Evolutionary conservation across 225 moss, liverwort and hornwort genomes (phyloP).

Genomic region (Bryum argenteum): DNA sequence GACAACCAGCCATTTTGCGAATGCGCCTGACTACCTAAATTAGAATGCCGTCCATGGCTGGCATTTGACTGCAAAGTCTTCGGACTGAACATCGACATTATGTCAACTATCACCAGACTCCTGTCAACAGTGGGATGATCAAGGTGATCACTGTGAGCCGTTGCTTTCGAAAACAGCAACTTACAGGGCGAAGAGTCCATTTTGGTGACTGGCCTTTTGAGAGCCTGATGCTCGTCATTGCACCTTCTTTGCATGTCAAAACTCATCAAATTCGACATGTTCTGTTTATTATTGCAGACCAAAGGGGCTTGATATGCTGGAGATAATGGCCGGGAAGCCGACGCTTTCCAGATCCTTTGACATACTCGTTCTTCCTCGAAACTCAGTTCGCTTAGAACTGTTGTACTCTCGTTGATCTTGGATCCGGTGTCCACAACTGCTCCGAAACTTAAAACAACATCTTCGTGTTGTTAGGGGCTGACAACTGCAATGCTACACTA

Average conservation of each 20-base stretch:
- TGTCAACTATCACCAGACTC: conserved; percentile 47
- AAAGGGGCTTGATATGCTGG: conserved; percentile 20
- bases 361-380: conserved; percentile 60
- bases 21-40: too few species aligned
- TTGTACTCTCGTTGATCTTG: conserved; percentile 43
- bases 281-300: conserved; percentile 11
- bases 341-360: conserved; percentile 36
- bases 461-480: conserved; percentile 19
- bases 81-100: conserved; percentile 58
- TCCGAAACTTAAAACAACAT: conserved; percentile 4
- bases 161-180: conserved; percentile 11
- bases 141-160: too few species aligned
- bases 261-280: conserved; percentile 12
- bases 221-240: conserved; percentile 18
- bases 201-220: conserved; percentile 4
- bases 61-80: conserved; percentile 15
- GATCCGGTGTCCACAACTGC: conserved; percentile 46
- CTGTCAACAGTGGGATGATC: conserved; percentile 45
- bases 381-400: conserved; percentile 30
- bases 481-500: conserved; percentile 8
- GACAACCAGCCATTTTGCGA: too few species aligned
- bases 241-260: conserved; percentile 15
- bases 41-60: background rate
- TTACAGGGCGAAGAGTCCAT: conserved; percentile 5
- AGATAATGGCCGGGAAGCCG: conserved; percentile 16